Conservation (phyloP, 805 yeast genomes). For the Metschnikowia aberdeeniae region DNA sequence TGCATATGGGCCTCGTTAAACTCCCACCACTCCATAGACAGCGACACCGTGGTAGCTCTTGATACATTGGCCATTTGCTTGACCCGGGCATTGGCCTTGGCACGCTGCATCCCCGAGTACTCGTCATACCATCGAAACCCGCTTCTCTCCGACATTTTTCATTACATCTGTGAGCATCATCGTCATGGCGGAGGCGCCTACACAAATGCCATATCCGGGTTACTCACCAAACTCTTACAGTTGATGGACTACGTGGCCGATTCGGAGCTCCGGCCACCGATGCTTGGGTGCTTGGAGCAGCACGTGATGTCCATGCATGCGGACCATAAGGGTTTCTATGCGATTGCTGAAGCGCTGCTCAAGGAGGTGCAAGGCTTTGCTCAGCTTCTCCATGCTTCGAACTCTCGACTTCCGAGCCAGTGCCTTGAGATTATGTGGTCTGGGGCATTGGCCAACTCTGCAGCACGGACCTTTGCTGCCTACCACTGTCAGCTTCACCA, state of each 20-base stretch:
- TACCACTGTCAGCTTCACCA: constrained; percentile 17
- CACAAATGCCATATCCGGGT: constrained; percentile 61
- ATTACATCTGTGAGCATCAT: constrained; percentile 64
- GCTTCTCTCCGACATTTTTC: constrained; percentile 29
- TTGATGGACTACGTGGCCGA: constrained; percentile 23
- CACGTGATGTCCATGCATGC: constrained; percentile 38
- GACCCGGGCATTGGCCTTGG: constrained; percentile 38
- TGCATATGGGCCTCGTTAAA: not conserved
- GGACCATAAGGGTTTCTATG: constrained; percentile 57
- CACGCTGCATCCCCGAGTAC: not conserved
- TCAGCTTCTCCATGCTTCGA: constrained; percentile 35
- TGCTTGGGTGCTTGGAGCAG: constrained; percentile 41
- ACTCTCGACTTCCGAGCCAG: constrained; percentile 44
- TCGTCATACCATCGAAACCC: not conserved
- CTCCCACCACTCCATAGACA: constrained; percentile 3
- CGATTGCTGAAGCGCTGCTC: constrained; percentile 53
- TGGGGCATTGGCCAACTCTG: constrained; percentile 61
- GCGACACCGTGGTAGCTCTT: constrained; percentile 14
- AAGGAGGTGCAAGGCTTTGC: constrained; percentile 41
- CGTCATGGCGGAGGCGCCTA: constrained; percentile 67
- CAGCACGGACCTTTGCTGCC: constrained; percentile 53
- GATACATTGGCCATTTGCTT: constrained; percentile 68
- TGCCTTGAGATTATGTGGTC: constrained; percentile 51
- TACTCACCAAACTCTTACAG: constrained; percentile 51
- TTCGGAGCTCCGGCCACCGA: constrained; percentile 15